Base-by-base conservation (phyloP, 2,329 filamentous ascomycete species). In the Colletotrichum liriopes region DNA sequence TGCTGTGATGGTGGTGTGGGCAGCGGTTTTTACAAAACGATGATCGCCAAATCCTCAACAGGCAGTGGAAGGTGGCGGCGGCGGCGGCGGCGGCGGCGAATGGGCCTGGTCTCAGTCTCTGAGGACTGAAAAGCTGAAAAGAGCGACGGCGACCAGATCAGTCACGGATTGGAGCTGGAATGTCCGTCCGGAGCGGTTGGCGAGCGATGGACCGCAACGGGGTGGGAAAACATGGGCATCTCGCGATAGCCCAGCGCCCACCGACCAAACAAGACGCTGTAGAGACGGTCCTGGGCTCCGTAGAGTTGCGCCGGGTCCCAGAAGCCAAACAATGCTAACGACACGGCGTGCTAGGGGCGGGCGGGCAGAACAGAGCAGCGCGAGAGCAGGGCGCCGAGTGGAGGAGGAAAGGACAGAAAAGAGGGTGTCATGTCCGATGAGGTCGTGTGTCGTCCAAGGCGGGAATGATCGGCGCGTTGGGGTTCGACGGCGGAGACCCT, bases 341-440 rank as follows among this genome's bases (percentile, higher is more conserved):
- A 61, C 43, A 61, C 58, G 58, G 58, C 51, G 32, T 64, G 47
- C 51, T 64, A 16, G 47, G 37, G 29, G 43, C 39, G 59, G 41
- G n/a, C 23, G 43, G 6, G 43, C 43, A 29, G n/a, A 52, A 29
- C 62, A 59, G 37, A 54, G 63, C 18, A 43, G 67, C 45, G 52
- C 29, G 18, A 45, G 43, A 51, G 59, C 56, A 59, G 29, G 14
- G 56, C 23, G 56, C 39, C n/a, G 37, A 41, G 51, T 56, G 66
- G 51, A 58, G 26, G 35, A 45, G 26, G 54, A 26, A 51, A 37
- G 47, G 35, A 37, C 23, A 26, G 29, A 65, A 43, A 61, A 52
- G 62, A 55, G 43, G 64, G 60, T 52, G 61, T 67, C 49, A 71
- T 74, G 71, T 67, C 67, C 54, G 73, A 67, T 74, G 73, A 74